These are phyloP conservation scores for Aspergillus ustus DNA, from an alignment of 2,329 filamentous ascomycete species.

Conservation along the genomic window DNA sequence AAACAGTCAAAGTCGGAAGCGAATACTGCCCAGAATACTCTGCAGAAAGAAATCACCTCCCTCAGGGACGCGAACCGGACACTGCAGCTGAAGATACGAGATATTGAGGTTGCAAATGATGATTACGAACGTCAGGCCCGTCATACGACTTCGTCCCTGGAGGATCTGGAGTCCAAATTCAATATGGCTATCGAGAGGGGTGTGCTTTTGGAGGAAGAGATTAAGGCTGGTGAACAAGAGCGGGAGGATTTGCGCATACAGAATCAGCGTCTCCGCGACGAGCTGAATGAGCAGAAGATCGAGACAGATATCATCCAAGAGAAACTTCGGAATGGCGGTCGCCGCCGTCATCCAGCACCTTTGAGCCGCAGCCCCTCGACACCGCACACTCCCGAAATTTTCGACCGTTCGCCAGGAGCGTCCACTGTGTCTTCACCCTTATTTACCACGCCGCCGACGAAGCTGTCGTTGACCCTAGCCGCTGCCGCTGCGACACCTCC, in stretches of 20 bases:
- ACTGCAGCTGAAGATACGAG: conserved; percentile 80
- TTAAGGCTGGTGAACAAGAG: conserved; percentile 88
- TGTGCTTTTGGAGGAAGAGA: conserved; percentile 94
- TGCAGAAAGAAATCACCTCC: conserved; percentile 95
- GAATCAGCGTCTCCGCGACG: conserved; percentile 84
- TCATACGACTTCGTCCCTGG: conserved; percentile 92
- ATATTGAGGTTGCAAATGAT: conserved; percentile 97
- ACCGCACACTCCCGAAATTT: conserved; percentile 69
- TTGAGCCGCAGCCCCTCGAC: conserved; percentile 54
- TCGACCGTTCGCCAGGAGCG: conserved; percentile 78
- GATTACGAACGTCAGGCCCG: conserved; percentile 96
- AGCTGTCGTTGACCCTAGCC: conserved; percentile 63
- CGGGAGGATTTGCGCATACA: conserved; percentile 88
- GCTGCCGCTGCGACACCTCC: conserved; percentile 80
- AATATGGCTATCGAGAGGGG: conserved; percentile 90
- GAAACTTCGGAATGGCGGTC: conserved; percentile 75
- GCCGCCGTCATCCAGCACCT: conserved; percentile 57
- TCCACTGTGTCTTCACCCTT: conserved; percentile 86
- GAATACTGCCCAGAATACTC: conserved; percentile 76
- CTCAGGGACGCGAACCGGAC: conserved; percentile 83
- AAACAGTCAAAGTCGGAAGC: conserved; percentile 92
- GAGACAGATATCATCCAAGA: conserved; percentile 93
- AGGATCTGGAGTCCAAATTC: conserved; percentile 96
- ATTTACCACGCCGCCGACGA: conserved; percentile 81
- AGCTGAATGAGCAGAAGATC: conserved; percentile 90